Evolutionary conservation across 2,329 filamentous ascomycete genomes (phyloP), one percentile per base, ranked within the genome.

Genomic region (Fusarium humuli): DNA sequence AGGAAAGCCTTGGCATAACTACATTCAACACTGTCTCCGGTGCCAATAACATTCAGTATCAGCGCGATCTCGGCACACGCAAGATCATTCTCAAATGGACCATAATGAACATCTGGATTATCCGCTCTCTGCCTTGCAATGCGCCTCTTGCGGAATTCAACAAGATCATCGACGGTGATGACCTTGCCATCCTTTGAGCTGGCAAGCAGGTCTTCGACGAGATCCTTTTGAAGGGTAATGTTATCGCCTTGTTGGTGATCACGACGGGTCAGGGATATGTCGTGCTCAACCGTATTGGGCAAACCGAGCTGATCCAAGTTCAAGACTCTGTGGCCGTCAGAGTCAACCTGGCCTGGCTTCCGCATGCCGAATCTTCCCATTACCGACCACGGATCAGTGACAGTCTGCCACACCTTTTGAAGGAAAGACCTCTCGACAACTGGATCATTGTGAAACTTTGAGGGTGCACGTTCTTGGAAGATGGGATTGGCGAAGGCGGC

Each of bases 231-330:
- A 13, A 44, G 29, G 16, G 48, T 44, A 11, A 57, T 37, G n/a
- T 69, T 73, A 27, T 74, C 72, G 7, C 70, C 70, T 40, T 75
- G 70, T n/a, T 62, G 37, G 20, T 60, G 56, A 42, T 73, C 73
- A 16, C 47, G 72, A 5, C 72, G 72, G 10, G 72, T 75, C 34
- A 75, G 58, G 16, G 72, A 74, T 44, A 75, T 55, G 23, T 74
- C 73, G 18, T 74, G 73, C 47, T 75, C 73, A 37, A 74, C 61
- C 9, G 55, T 50, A n/a, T 65, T 57, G 29, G 67, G 73, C 12
- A 71, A 41, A 18, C 50, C 61, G 3, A 74, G 61, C 44, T 75
- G 69, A 30, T 75, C 63, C 47, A 75, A 47, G 57, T 74, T 69
- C 44, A 74, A 41, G 29, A 72, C 59, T 20, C 57, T 57, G 32